Conservation (phyloP, 164 flowering plant species). For the Dillenia turbinata region DNA sequence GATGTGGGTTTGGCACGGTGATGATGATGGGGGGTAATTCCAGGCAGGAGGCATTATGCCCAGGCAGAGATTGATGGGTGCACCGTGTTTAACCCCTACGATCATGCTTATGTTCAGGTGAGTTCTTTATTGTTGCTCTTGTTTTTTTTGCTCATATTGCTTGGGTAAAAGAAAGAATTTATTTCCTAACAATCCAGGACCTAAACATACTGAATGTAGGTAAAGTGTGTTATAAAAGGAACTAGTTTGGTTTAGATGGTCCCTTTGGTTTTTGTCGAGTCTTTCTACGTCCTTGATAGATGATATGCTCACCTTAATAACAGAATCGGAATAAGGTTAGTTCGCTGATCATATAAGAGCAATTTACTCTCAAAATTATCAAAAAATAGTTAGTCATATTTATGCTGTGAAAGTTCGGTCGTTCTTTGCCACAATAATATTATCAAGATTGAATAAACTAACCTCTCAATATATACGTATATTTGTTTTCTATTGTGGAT, state of each 20-base stretch:
- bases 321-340: too few species aligned
- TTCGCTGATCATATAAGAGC: too few species aligned
- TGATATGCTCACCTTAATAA: too few species aligned
- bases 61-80: conserved; percentile 32
- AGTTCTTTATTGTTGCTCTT: background rate
- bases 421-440: too few species aligned
- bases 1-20: background rate
- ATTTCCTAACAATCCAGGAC: background rate
- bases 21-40: conserved; percentile 10
- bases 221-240: background rate
- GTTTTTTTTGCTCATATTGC: background rate
- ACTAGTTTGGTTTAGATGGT: background rate
- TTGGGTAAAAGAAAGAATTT: background rate
- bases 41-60: conserved; percentile 26
- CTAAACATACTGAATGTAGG: background rate
- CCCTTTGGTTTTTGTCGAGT: too few species aligned
- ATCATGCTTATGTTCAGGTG: conserved; percentile 45
- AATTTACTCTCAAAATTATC: too few species aligned
- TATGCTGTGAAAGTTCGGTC: too few species aligned
- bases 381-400: too few species aligned
- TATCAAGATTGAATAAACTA: too few species aligned
- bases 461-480: too few species aligned
- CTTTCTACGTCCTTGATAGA: too few species aligned
- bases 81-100: conserved; percentile 20
- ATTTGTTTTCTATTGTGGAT: too few species aligned